These are phyloP conservation scores for Mollisia scopiformis DNA, from an alignment of 2,329 filamentous ascomycete genomes.

Conservation along the genomic window DNA sequence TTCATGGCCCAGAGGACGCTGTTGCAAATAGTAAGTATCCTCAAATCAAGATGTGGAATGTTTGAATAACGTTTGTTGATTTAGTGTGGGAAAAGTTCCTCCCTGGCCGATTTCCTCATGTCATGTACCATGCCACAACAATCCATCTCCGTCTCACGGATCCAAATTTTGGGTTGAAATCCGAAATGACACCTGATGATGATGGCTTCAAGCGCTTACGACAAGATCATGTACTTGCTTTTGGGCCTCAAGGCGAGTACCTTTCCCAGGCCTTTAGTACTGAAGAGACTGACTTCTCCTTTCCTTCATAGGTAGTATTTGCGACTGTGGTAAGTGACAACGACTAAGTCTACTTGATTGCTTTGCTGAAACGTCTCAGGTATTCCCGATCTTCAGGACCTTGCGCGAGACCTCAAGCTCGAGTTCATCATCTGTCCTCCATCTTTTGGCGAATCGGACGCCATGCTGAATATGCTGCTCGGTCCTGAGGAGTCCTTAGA, in stretches of 20 bases:
- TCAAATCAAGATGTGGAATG: not conserved
- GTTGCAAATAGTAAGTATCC: constrained; percentile 4
- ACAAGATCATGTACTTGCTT: not conserved
- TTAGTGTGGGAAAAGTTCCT: not conserved
- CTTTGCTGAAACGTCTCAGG: not conserved
- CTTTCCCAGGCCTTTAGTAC: not conserved
- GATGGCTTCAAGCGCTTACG: not conserved
- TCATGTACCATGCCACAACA: not conserved
- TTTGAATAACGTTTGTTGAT: not conserved
- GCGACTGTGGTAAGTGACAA: constrained; percentile 2
- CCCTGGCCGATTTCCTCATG: not conserved
- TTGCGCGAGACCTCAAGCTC: no score
- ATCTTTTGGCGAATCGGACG: no score
- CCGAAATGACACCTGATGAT: not conserved
- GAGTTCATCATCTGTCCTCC: no score
- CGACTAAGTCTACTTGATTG: not conserved
- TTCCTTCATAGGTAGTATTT: not conserved
- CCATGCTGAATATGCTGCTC: no score
- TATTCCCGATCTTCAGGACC: not conserved
- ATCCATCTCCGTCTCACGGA: not conserved
- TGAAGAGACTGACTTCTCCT: not conserved
- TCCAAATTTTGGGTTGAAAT: not conserved
- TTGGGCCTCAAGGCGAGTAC: not conserved
- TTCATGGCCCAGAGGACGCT: constrained; percentile 4
- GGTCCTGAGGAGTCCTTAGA: no score